phyloP scores from a whole-genome alignment of 1,139 yeast genomes.

The Blastobotrys proliferans region DNA sequence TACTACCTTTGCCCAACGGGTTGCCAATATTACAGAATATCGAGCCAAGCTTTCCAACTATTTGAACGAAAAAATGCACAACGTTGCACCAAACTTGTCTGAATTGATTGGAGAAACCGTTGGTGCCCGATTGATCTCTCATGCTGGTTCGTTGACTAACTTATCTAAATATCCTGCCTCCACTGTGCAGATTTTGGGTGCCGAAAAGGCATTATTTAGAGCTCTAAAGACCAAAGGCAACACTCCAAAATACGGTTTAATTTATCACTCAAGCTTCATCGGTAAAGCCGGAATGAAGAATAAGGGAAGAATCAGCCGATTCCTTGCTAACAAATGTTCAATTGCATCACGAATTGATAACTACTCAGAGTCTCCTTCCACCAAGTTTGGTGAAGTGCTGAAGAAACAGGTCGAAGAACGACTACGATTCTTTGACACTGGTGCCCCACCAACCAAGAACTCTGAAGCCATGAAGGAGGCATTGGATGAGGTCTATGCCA shows the following conservation, averaged over 20 bases:
- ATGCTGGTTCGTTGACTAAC: constrained; percentile 95
- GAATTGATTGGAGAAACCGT: constrained; percentile 97
- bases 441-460: constrained; percentile 95
- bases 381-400: constrained; percentile 83
- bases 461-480: constrained; percentile 92
- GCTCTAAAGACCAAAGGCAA: constrained; percentile 98
- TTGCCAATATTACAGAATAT: constrained; percentile 88
- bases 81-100: constrained; percentile 95
- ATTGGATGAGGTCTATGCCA: constrained; percentile 54
- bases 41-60: constrained; percentile 84
- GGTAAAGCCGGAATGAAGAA: constrained; percentile 96
- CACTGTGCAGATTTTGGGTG: constrained; percentile 96
- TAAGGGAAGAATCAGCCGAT: constrained; percentile 98
- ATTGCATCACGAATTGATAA: constrained; percentile 98
- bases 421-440: constrained; percentile 91
- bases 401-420: constrained; percentile 98
- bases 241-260: constrained; percentile 96
- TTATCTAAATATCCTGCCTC: constrained; percentile 98
- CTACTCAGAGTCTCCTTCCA: constrained; percentile 54
- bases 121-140: constrained; percentile 97
- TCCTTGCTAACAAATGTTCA: constrained; percentile 97
- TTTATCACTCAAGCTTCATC: constrained; percentile 93
- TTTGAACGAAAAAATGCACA: constrained; percentile 91
- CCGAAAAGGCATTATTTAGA: constrained; percentile 97
- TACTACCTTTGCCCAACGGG: constrained; percentile 87